Evolutionary conservation across 306 rosid genomes (phyloP).

Genomic region (Adenanthera pavonina): DNA sequence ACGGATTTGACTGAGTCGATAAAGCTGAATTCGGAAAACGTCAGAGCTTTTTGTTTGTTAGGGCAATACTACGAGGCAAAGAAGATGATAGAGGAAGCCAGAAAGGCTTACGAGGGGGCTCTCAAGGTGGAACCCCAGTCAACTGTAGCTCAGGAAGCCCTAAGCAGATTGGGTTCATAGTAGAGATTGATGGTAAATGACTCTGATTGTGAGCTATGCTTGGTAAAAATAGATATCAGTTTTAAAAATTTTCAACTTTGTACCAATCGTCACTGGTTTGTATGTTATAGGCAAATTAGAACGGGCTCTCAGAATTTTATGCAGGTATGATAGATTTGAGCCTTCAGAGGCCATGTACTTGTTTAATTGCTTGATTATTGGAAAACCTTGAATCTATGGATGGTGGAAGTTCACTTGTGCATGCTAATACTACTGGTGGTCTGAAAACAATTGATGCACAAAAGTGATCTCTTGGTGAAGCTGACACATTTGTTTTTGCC

Average conservation of each 20-base stretch:
- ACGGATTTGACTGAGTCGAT: constrained; percentile 67
- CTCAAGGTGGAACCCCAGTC: constrained; percentile 57
- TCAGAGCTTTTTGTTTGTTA: constrained; percentile 60
- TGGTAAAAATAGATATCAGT: background rate
- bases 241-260: background rate
- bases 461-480: background rate
- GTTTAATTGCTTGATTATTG: constrained; percentile 4
- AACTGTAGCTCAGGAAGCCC: constrained; percentile 60
- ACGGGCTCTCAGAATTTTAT: background rate
- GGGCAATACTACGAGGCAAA: constrained; percentile 82
- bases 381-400: background rate
- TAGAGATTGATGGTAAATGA: background rate
- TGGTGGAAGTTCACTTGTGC: constrained; percentile 1
- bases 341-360: background rate
- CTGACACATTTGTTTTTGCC: background rate
- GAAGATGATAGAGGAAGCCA: constrained; percentile 75
- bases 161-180: constrained; percentile 55
- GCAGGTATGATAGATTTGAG: background rate
- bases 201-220: background rate
- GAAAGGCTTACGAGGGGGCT: constrained; percentile 75
- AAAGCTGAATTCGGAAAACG: constrained; percentile 60
- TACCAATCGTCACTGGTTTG: background rate
- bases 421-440: background rate
- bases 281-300: background rate
- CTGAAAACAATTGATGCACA: background rate